These are phyloP conservation scores for Saturnispora kantuleensis DNA, from an alignment of 805 yeast genomes.

Conservation along the genomic window DNA sequence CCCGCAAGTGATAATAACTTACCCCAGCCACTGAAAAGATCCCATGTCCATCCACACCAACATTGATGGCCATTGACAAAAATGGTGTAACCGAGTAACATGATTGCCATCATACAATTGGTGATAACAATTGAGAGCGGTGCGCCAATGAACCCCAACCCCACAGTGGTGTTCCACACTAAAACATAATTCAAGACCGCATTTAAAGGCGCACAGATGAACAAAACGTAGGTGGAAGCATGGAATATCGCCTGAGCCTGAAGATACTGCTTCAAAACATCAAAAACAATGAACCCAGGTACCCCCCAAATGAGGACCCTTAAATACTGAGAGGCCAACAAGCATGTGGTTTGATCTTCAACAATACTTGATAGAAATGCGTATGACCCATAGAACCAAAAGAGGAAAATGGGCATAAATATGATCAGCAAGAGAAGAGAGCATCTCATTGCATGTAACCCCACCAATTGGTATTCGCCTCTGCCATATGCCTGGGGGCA, in stretches of 20 bases:
- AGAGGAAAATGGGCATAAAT: slow-evolving; percentile 31
- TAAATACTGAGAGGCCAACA: slow-evolving; percentile 39
- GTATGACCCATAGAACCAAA: slow-evolving; percentile 31
- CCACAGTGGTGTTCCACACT: slow-evolving; percentile 34
- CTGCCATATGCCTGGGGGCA: slow-evolving; percentile 57
- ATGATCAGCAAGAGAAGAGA: slow-evolving; percentile 33
- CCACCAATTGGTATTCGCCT: slow-evolving; percentile 39
- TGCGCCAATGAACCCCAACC: slow-evolving; percentile 49
- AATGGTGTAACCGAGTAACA: slow-evolving; percentile 31
- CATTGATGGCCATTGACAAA: slow-evolving; percentile 38
- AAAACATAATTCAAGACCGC: slow-evolving; percentile 36
- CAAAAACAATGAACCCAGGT: slow-evolving; percentile 48
- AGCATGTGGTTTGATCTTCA: slow-evolving; percentile 39
- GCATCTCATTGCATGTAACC: slow-evolving; percentile 42
- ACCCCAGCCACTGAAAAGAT: slow-evolving; percentile 39
- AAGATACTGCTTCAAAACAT: slow-evolving; percentile 44
- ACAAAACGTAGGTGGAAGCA: slow-evolving; percentile 42
- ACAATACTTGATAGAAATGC: slow-evolving; percentile 26
- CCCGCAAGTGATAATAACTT: slow-evolving; percentile 35
- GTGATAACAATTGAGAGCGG: slow-evolving; percentile 50
- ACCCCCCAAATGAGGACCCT: slow-evolving; percentile 40
- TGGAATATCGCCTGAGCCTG: slow-evolving; percentile 54
- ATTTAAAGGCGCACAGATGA: slow-evolving; percentile 46
- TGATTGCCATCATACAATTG: slow-evolving; percentile 46
- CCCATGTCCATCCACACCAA: slow-evolving; percentile 40